A percentile compares a stretch with the other conserved stretches of the same genome.
Evolutionary conservation across 352 stramenopile species (phyloP).

Genomic region (Pythium rhizo-oryzae): DNA sequence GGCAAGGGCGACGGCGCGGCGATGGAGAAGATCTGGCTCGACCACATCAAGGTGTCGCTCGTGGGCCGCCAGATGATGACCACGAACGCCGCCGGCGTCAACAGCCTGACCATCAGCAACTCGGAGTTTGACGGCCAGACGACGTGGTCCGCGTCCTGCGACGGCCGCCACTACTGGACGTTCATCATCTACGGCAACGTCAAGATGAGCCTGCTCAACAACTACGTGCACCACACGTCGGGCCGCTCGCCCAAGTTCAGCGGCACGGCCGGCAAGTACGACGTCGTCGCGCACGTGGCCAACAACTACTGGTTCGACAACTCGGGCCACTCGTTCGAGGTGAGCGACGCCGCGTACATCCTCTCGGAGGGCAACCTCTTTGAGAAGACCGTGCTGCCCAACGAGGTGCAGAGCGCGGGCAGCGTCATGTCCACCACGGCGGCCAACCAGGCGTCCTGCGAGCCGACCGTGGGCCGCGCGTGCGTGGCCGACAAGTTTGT

Average conservation of each 20-base stretch:
- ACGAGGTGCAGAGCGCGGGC: slow-evolving; percentile 7
- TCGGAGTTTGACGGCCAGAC: slow-evolving; percentile 56
- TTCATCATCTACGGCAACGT: slow-evolving; percentile 41
- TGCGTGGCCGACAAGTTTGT: slow-evolving; percentile 24
- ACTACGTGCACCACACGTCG: slow-evolving; percentile 47
- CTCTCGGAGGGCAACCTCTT: slow-evolving; percentile 28
- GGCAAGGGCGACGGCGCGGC: slow-evolving; percentile 24
- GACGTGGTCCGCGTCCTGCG: slow-evolving; percentile 43
- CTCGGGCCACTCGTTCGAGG: slow-evolving; percentile 27
- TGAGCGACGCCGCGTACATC: slow-evolving; percentile 19
- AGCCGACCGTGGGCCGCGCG: slow-evolving; percentile 3
- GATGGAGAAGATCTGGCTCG: slow-evolving; percentile 44
- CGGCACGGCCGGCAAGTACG: slow-evolving; percentile 27
- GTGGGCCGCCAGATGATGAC: slow-evolving; percentile 48
- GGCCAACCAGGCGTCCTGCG: slow-evolving; percentile 12
- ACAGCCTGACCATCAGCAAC: slow-evolving; percentile 52
- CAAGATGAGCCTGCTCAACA: slow-evolving; percentile 47
- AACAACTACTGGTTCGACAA: slow-evolving; percentile 34
- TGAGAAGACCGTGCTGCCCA: slow-evolving; percentile 24
- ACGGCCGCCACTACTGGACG: slow-evolving; percentile 59
- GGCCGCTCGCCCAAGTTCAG: slow-evolving; percentile 47
- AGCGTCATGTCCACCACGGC: slow-evolving; percentile 18
- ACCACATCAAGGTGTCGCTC: slow-evolving; percentile 48
- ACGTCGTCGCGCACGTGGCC: slow-evolving; percentile 32
- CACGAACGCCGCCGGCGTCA: slow-evolving; percentile 35